Base-by-base conservation (phyloP, 2,329 filamentous ascomycete species). In the Cordyceps farinosa region DNA sequence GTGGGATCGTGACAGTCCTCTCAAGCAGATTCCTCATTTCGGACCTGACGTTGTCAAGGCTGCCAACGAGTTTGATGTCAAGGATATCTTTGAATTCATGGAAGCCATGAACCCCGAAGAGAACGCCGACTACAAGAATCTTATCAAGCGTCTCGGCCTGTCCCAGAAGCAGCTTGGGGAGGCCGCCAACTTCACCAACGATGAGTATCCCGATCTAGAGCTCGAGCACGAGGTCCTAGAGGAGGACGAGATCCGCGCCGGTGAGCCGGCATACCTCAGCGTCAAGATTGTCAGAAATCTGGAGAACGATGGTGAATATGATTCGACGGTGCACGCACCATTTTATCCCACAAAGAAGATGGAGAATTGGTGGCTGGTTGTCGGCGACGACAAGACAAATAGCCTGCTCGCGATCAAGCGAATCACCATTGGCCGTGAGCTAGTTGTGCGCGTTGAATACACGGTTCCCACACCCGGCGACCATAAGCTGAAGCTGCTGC, bases 281-380 rank as follows among this genome's bases (percentile, higher is more conserved):
- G 87, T 99, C 69, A 89, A 88, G 72, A 89, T 99, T 66, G 87
- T 91, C 69, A 90, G 95, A 38, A 92, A 96, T 70, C 79, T 94
- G 5, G 89, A 87, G n/a, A 85, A 87, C 60, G 80, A 81, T 13
- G 80, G 66, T 15, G 88, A 91, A 67, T 84, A 90, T 17, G 92
- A 97, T 74, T 85, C 89, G 2, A 89, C 88, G 1, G 96, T 98
- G 2, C 93, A 98, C 73, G 93, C 94, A 58, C 95, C 95, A 0
- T 99, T 98, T 82, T 99, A 95, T 74, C 93, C 95, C 1, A 82
- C 77, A 56, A 89, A 90, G 76, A 99, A 99, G 83, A 89, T 91
- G 80, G 95, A 99, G 82, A 97, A 95, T 74, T 99, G 93, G 93
- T 99, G 95, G 95, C 80, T 99, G 62, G 91, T 99, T 27, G 91